Evolutionary conservation across 2,329 filamentous ascomycete species (phyloP), one percentile per base, ranked within the genome.

Genomic region (Colletotrichum sp.): DNA sequence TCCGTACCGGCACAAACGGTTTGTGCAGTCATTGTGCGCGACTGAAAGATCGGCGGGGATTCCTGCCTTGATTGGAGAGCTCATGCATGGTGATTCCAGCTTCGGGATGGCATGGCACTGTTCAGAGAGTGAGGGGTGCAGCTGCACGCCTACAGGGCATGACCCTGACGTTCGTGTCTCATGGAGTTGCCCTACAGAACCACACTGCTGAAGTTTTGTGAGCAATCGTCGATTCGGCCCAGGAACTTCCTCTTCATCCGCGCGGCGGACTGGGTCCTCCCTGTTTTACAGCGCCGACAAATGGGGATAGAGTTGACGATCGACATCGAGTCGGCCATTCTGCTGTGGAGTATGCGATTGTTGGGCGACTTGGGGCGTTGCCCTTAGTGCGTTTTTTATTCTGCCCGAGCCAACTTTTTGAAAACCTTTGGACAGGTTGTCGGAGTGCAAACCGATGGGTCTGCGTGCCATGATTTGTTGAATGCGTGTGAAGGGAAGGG

Each of bases 251-350:
- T 68, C 67, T 36, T 58, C 62, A 67, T 56, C 73, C 61, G 73
- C 62, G n/a, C 62, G 36, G 56, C 34, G 55, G 9, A 58, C 73
- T 32, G 36, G 73, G 73, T 52, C 69, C 52, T 16, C 73, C 73
- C 62, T 68, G 73, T 21, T 58, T 32, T 28, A 14, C 16, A 34
- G 26, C 10, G 26, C 34, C 32, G 43, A 67, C 73, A 48, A 52
- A 73, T 43, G 21, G 59, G 43, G 69, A 75, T 75, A 58, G 16
- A 73, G 69, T 73, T 73, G 69, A 34, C 73, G 69, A 75, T 75
- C 73, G 69, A 68, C 69, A 62, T 63, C 64, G 55, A 58, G 43
- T 58, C 64, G 69, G 43, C 58, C 71, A n/a, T 68, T 48, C 32
- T 13, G 26, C n/a, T 58, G 69, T 75, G 69, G 73, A 67, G 63